Evolutionary conservation across 2,329 filamentous ascomycete species (phyloP), one percentile per base, ranked within the genome.

Genomic region (Alternaria ventricosa): DNA sequence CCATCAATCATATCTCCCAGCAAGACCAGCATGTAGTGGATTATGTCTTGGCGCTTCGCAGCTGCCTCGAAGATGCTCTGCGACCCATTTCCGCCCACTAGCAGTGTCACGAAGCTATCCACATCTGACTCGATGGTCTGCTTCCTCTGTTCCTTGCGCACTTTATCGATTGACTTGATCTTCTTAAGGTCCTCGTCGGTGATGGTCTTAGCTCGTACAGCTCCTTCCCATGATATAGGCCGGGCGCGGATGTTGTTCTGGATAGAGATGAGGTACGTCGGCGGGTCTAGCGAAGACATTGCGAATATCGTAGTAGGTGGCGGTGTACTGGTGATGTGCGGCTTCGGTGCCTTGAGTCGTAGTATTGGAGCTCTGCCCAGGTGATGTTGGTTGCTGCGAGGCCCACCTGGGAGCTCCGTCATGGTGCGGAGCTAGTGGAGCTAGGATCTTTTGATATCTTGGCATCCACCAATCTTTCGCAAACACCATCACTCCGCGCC

Each of bases 241-340:
- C 96, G 89, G 78, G 93, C 92, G 78, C 96, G 93, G 80, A 98
- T 97, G 86, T 98, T 98, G 88, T 93, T 96, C 85, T 97, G 94
- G 72, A 97, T 87, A 72, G 93, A 95, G 78, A 89, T 87, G 69
- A 92, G 88, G 82, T 97, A 97, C 63, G 92, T 92, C 63, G 94
- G 94, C 72, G 93, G 92, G 79, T 97, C 94, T 81, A 97, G 88
- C 57, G 65, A 67, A 79, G 94, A 95, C 94, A 97, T 97, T 71
- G 63, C 71, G 71, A n/a, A 27, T 28, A 59, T 59, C 36, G 57
- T 57, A 50, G 43, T 55, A 57, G 59, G 43, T 61, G 33, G 49
- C 18, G 51, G 15, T 49, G 23, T 28, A 46, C 46, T 44, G 55
- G 49, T 60, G 58, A 36, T 20, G 20, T 50, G 60, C 23, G 58